These are phyloP conservation scores for Cynanchum wilfordii DNA, from an alignment of 257 asterid genomes.

Conservation along the genomic window DNA sequence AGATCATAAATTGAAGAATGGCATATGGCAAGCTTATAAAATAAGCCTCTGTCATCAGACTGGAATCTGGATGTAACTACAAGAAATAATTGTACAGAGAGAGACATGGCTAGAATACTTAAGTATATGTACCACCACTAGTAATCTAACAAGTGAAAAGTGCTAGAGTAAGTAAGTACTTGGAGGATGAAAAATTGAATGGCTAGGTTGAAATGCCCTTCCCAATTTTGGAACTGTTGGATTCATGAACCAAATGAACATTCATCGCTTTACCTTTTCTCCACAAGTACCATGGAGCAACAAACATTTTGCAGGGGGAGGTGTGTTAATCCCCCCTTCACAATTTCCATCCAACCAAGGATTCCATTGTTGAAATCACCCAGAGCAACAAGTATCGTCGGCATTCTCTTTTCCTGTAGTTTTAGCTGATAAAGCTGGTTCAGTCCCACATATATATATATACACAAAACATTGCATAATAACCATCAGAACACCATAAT, in stretches of 20 bases:
- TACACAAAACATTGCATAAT: conserved; percentile 5
- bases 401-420: neutral
- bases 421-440: neutral
- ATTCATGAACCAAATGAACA: neutral
- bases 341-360: conserved; percentile 1
- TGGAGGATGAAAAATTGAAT: conserved; percentile 8
- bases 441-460: neutral
- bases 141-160: conserved; percentile 14
- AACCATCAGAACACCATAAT: neutral
- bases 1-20: neutral
- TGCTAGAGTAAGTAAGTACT: neutral
- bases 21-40: neutral
- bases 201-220: conserved; percentile 4
- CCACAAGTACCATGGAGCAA: neutral
- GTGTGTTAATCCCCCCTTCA: neutral
- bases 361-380: neutral
- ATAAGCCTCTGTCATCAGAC: conserved; percentile 6
- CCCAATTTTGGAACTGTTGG: conserved; percentile 1
- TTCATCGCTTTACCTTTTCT: neutral
- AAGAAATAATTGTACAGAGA: conserved; percentile 13
- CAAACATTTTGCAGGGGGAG: neutral
- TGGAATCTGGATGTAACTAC: conserved; percentile 3
- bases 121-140: neutral
- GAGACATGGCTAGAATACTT: conserved; percentile 8
- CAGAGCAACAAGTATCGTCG: neutral